Percentiles rank a stretch among this genome's conserved stretches.
Evolutionary conservation across 208 protist genomes (phyloP).

Genomic region (Borovskyia barvae): DNA sequence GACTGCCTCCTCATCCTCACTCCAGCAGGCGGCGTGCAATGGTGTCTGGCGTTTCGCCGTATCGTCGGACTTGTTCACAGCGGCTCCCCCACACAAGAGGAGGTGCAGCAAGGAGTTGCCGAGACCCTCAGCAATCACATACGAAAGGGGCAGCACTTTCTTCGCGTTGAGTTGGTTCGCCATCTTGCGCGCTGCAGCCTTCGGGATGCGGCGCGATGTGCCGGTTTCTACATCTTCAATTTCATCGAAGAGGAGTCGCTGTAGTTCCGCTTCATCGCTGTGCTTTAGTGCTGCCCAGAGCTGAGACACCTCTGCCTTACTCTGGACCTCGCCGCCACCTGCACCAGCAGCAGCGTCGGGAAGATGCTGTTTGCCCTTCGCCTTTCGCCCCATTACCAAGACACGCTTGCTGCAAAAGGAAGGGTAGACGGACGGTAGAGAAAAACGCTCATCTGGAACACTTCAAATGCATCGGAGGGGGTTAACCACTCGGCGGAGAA

Average conservation of each 20-base stretch:
- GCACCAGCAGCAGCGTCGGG: background rate
- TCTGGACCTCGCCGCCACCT: background rate
- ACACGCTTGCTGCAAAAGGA: too few species aligned
- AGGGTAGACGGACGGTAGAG: too few species aligned
- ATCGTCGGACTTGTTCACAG: slow-evolving; percentile 39
- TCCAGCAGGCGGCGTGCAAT: slow-evolving; percentile 50
- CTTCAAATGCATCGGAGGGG: too few species aligned
- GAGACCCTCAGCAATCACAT: slow-evolving; percentile 37
- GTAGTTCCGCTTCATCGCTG: slow-evolving; percentile 33
- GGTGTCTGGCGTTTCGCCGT: slow-evolving; percentile 32
- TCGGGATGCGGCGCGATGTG: slow-evolving; percentile 7
- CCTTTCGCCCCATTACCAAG: background rate
- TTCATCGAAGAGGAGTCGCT: slow-evolving; percentile 31
- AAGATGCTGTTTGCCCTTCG: background rate
- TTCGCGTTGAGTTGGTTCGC: slow-evolving; percentile 28
- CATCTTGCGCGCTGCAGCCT: slow-evolving; percentile 1
- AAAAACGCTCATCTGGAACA: too few species aligned
- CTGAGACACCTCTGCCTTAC: slow-evolving; percentile 16
- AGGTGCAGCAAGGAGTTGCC: slow-evolving; percentile 20
- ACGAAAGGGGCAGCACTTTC: slow-evolving; percentile 44
- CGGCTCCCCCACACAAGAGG: slow-evolving; percentile 42
- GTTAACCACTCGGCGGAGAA: too few species aligned
- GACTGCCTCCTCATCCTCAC: slow-evolving; percentile 39
- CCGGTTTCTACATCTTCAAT: slow-evolving; percentile 28
- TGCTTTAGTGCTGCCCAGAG: slow-evolving; percentile 51